These are phyloP conservation scores for Gillenia trifoliata DNA, from an alignment of 306 rosid genomes.

Conservation along the genomic window DNA sequence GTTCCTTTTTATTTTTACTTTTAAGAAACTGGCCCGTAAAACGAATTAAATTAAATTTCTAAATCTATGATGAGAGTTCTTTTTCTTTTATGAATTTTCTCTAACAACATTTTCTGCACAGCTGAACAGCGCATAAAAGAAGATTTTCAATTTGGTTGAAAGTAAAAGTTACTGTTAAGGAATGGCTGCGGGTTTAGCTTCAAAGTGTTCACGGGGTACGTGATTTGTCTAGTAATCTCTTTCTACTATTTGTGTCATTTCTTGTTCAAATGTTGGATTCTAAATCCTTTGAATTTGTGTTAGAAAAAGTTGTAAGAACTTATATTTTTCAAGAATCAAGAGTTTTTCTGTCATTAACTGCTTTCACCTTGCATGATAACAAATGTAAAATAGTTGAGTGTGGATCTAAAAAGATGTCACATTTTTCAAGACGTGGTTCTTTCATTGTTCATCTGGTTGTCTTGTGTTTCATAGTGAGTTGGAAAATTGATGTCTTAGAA, in stretches of 20 bases:
- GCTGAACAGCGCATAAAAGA: not conserved
- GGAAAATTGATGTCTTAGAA: not conserved
- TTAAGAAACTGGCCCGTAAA: too few relatives aligned
- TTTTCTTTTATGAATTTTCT: too few relatives aligned
- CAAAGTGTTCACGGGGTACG: constrained; percentile 30
- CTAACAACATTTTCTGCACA: not conserved
- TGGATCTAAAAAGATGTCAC: not conserved
- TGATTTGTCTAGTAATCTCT: not conserved
- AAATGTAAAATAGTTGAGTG: not conserved
- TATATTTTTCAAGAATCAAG: too few relatives aligned
- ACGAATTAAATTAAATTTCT: too few relatives aligned
- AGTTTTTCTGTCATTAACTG: too few relatives aligned
- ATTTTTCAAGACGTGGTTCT: not conserved
- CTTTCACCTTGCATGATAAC: not conserved
- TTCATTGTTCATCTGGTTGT: not conserved
- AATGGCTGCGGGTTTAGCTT: constrained; percentile 35
- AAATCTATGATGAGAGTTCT: too few relatives aligned
- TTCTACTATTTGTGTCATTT: not conserved
- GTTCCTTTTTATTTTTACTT: too few relatives aligned
- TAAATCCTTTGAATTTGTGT: not conserved
- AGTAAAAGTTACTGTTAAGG: not conserved
- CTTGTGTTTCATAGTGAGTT: not conserved
- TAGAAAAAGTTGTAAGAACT: not conserved
- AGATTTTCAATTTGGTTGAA: not conserved
- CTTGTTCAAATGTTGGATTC: not conserved